Conservation (phyloP, 345 rosid genomes). For the Bruguiera sexangula region DNA sequence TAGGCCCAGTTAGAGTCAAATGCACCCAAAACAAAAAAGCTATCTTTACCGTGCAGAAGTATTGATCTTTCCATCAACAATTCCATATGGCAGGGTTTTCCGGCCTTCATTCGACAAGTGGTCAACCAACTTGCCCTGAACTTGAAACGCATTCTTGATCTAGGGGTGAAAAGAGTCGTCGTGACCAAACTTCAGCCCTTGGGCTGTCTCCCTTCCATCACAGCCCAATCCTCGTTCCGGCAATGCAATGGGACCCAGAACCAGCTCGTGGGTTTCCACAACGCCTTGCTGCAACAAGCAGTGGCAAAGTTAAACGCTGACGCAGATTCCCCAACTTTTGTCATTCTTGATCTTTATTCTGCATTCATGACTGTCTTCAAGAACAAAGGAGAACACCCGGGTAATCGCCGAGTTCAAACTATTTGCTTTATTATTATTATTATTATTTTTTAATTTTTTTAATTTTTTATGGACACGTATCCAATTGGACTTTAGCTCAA, state of each 20-base stretch:
- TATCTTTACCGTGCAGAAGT: too few relatives aligned
- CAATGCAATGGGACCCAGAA: slow-evolving; percentile 48
- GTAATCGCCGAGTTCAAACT: neutral
- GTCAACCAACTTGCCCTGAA: slow-evolving; percentile 49
- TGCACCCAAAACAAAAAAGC: too few relatives aligned
- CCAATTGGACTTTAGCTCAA: neutral
- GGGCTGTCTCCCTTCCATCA: slow-evolving; percentile 67
- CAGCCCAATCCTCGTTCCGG: slow-evolving; percentile 32
- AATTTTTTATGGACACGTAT: too few relatives aligned
- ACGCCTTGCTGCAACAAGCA: slow-evolving; percentile 44
- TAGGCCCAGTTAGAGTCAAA: too few relatives aligned
- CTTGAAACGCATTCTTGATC: slow-evolving; percentile 41
- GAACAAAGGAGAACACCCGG: slow-evolving; percentile 23
- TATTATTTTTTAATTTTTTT: neutral
- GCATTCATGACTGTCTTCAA: slow-evolving; percentile 53
- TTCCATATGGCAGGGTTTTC: slow-evolving; percentile 41
- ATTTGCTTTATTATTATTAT: neutral
- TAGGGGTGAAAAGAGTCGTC: slow-evolving; percentile 61
- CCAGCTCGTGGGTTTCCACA: slow-evolving; percentile 44
- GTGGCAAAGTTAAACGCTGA: slow-evolving; percentile 42
- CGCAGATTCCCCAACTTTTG: slow-evolving; percentile 31
- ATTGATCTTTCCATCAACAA: too few relatives aligned
- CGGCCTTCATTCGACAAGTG: slow-evolving; percentile 38
- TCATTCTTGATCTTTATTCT: slow-evolving; percentile 50
- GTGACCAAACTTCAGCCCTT: slow-evolving; percentile 52